These are phyloP conservation scores for Beauveria asiatica DNA, from an alignment of 2,329 filamentous ascomycete species.

Conservation along the genomic window DNA sequence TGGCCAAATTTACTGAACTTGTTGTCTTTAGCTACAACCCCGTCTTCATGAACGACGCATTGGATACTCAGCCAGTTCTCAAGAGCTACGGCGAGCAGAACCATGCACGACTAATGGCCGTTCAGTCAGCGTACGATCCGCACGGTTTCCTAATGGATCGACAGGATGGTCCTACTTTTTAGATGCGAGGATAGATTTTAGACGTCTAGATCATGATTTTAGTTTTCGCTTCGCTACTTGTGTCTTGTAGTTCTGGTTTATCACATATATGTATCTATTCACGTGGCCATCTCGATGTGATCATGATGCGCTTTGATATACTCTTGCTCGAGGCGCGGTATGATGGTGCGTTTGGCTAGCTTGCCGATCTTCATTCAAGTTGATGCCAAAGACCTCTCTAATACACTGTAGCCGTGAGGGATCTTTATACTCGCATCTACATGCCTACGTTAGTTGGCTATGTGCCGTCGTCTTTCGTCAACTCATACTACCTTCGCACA, in stretches of 20 bases:
- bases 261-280: neutral
- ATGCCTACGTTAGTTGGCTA: too few species aligned
- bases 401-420: too few species aligned
- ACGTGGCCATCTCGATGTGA: neutral
- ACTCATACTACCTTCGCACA: too few species aligned
- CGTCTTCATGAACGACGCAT: conserved; percentile 19
- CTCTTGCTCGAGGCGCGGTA: neutral
- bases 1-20: neutral
- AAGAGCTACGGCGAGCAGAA: conserved; percentile 15
- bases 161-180: conserved; percentile 6
- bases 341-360: too few species aligned
- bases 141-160: conserved; percentile 9
- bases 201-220: too few species aligned
- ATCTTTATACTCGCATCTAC: too few species aligned
- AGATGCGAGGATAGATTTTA: neutral
- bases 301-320: too few species aligned
- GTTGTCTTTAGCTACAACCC: conserved; percentile 15
- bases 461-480: too few species aligned
- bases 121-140: conserved; percentile 14
- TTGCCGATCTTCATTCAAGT: too few species aligned
- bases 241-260: neutral
- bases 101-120: conserved; percentile 11
- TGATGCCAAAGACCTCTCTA: too few species aligned
- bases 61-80: conserved; percentile 14
- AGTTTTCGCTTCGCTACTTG: too few species aligned